These are phyloP conservation scores for Plasmodium malariae DNA, from an alignment of 169 alveolate genomes.

Conservation along the genomic window DNA sequence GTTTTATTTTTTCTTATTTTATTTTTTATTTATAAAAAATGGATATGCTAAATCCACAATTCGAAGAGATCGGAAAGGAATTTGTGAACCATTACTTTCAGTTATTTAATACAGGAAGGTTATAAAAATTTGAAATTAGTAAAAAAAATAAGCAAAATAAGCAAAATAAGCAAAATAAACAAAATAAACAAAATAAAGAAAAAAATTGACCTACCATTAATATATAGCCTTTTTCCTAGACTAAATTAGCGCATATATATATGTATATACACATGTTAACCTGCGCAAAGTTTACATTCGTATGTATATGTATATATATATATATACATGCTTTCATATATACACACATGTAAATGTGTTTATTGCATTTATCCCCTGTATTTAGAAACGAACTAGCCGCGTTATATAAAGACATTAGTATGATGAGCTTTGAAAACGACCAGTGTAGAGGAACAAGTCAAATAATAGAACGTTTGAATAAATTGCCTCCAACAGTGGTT, in stretches of 20 bases:
- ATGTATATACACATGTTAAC: not conserved
- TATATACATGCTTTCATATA: not conserved
- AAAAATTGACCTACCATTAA: not conserved
- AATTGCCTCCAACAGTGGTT: conserved; percentile 78
- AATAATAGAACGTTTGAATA: conserved; percentile 66
- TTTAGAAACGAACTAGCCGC: conserved; percentile 69
- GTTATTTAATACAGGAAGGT: conserved; percentile 84
- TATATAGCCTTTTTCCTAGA: not conserved
- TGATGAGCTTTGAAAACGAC: conserved; percentile 77
- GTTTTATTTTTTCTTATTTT: conserved; percentile 15
- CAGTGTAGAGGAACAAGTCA: conserved; percentile 74
- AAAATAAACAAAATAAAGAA: conserved; percentile 5
- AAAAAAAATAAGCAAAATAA: conserved; percentile 13
- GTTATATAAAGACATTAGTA: conserved; percentile 68
- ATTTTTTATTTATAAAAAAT: conserved; percentile 28
- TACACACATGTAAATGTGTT: not conserved
- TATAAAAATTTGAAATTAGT: conserved; percentile 6
- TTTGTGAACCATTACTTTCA: conserved; percentile 88
- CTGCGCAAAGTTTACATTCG: not conserved
- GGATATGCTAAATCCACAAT: conserved; percentile 81
- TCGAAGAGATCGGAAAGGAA: conserved; percentile 85
- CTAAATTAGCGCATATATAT: not conserved
- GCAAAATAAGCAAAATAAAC: conserved; percentile 4
- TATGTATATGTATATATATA: not conserved
- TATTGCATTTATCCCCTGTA: not conserved